These are phyloP conservation scores for Cercospora beticola DNA, from an alignment of 2,329 filamentous ascomycete genomes.

Conservation along the genomic window DNA sequence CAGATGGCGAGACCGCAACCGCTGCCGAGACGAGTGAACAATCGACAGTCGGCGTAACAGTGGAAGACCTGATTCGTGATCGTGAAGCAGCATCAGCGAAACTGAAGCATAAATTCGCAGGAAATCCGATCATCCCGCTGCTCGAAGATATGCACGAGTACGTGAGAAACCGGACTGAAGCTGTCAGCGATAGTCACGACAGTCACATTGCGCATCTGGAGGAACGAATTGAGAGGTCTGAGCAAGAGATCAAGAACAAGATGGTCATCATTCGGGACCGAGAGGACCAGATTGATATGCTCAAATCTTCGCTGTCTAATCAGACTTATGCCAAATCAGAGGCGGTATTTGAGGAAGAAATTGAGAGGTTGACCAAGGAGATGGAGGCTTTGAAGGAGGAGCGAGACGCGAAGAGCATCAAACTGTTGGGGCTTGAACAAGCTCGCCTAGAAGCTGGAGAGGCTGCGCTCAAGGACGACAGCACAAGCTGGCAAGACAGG, in stretches of 20 bases:
- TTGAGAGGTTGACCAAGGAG: slow-evolving; percentile 79
- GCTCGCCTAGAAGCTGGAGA: neutral
- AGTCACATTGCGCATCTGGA: slow-evolving; percentile 28
- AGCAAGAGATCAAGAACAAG: slow-evolving; percentile 70
- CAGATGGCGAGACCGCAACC: slow-evolving; percentile 72
- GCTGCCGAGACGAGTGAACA: slow-evolving; percentile 45
- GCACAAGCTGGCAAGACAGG: slow-evolving; percentile 4
- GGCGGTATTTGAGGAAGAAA: slow-evolving; percentile 53
- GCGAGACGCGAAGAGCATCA: slow-evolving; percentile 13
- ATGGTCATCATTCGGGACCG: slow-evolving; percentile 70
- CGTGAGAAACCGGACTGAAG: slow-evolving; percentile 20
- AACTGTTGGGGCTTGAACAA: slow-evolving; percentile 1
- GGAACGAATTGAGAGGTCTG: slow-evolving; percentile 54
- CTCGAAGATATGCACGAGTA: slow-evolving; percentile 22
- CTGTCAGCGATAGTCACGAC: slow-evolving; percentile 23
- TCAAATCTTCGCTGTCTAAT: slow-evolving; percentile 78
- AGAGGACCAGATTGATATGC: slow-evolving; percentile 85
- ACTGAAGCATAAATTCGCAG: slow-evolving; percentile 22
- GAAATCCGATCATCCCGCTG: slow-evolving; percentile 27
- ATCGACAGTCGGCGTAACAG: slow-evolving; percentile 18
- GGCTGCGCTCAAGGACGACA: neutral
- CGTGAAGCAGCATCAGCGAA: slow-evolving; percentile 18
- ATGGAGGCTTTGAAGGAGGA: slow-evolving; percentile 81
- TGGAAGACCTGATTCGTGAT: slow-evolving; percentile 25
- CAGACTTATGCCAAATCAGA: slow-evolving; percentile 34